A percentile compares a stretch with the other conserved stretches of the same genome.
Conservation (phyloP, 2,329 filamentous ascomycete species). For the Capronia coronata region DNA sequence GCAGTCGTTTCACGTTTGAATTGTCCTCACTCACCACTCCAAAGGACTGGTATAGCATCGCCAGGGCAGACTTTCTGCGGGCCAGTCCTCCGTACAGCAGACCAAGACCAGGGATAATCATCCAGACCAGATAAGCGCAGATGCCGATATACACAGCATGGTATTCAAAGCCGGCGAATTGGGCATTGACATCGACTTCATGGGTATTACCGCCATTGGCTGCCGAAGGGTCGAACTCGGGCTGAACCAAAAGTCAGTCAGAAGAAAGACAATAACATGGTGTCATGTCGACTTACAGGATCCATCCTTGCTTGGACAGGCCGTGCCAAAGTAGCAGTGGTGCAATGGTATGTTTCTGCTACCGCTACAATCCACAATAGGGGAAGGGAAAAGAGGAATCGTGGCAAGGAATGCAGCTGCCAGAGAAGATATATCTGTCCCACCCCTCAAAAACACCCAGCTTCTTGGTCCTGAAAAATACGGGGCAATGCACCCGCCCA, state of each 20-base stretch:
- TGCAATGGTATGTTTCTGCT: no score
- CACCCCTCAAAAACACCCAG: no score
- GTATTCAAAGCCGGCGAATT: slow-evolving; percentile 53
- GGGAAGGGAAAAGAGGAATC: not conserved
- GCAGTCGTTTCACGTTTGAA: not conserved
- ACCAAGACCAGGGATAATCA: slow-evolving; percentile 61
- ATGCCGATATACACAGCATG: slow-evolving; percentile 55
- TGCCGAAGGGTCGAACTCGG: slow-evolving; percentile 32
- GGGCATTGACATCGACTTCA: slow-evolving; percentile 50
- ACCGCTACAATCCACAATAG: not conserved
- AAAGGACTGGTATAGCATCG: slow-evolving; percentile 56
- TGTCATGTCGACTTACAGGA: slow-evolving; percentile 1
- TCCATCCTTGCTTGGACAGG: not conserved
- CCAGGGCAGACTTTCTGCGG: slow-evolving; percentile 54
- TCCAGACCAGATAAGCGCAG: slow-evolving; percentile 56
- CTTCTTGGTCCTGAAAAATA: not conserved
- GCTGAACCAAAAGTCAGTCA: slow-evolving; percentile 25
- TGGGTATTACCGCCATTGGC: slow-evolving; percentile 51
- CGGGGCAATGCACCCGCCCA: not conserved
- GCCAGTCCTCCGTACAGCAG: slow-evolving; percentile 60
- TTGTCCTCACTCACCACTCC: slow-evolving; percentile 44
- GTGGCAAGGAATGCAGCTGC: not conserved
- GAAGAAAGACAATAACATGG: not conserved
- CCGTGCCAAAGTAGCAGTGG: not conserved
- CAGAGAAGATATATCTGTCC: not conserved